Evolutionary conservation across 2,329 filamentous ascomycete genomes (phyloP).

Genomic region (Dactylonectria estremocensis): DNA sequence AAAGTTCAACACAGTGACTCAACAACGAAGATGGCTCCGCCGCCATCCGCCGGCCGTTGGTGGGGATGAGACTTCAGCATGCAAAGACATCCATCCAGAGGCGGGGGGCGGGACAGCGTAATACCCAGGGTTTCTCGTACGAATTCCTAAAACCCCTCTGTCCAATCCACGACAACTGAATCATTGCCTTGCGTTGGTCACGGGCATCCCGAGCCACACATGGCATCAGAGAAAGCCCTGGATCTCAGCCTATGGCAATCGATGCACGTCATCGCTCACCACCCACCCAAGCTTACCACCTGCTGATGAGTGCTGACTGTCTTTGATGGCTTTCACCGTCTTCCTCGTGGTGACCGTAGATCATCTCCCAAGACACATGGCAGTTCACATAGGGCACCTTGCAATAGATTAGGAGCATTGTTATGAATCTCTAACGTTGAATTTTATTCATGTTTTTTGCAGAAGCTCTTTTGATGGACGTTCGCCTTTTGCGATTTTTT

Average conservation of each 20-base stretch:
- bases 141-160: neutral
- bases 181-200: neutral
- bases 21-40: slow-evolving; percentile 22
- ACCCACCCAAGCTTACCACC: neutral
- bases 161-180: neutral
- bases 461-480: slow-evolving; percentile 39
- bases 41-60: slow-evolving; percentile 6
- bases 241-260: slow-evolving; percentile 18
- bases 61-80: slow-evolving; percentile 9
- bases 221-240: neutral
- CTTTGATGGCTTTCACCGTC: neutral
- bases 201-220: neutral
- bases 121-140: neutral
- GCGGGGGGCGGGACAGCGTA: neutral
- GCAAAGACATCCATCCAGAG: neutral
- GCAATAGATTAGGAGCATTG: slow-evolving; percentile 2
- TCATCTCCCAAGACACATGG: slow-evolving; percentile 25
- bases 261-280: slow-evolving; percentile 25
- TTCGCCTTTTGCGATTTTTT: slow-evolving; percentile 49
- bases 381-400: slow-evolving; percentile 33
- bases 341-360: neutral
- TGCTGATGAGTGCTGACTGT: neutral
- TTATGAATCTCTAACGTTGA: slow-evolving; percentile 32
- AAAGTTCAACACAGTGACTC: slow-evolving; percentile 19
- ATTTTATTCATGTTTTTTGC: slow-evolving; percentile 51